A percentile compares a stretch with the other conserved stretches of the same genome.
Evolutionary conservation across 106 monocot genomes (phyloP).

Genomic region (Dioscorea dumetorum): DNA sequence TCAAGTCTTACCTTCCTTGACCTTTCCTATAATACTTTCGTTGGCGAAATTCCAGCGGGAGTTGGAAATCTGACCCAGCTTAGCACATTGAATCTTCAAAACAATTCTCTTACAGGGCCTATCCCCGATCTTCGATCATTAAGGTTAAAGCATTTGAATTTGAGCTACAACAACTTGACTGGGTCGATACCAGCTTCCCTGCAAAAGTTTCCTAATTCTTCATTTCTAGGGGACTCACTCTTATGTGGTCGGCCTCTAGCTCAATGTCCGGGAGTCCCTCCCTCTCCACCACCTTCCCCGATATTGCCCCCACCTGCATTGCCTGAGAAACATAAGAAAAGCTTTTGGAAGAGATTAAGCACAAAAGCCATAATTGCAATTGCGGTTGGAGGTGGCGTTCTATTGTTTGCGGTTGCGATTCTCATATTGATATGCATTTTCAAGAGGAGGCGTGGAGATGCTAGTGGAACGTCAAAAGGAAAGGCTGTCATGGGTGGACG

Average conservation of each 20-base stretch:
- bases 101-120: slow-evolving; percentile 69
- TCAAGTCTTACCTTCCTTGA: slow-evolving; percentile 41
- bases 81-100: slow-evolving; percentile 45
- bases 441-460: slow-evolving; percentile 34
- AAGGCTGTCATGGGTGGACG: slow-evolving; percentile 15
- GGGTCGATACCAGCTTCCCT: slow-evolving; percentile 77
- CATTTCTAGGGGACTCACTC: slow-evolving; percentile 64
- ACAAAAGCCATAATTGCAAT: slow-evolving; percentile 43
- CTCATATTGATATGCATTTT: slow-evolving; percentile 32
- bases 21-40: slow-evolving; percentile 68
- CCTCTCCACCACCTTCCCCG: slow-evolving; percentile 41
- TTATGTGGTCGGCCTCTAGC: slow-evolving; percentile 76
- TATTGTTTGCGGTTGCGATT: slow-evolving; percentile 31
- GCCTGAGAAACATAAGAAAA: slow-evolving; percentile 10
- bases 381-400: slow-evolving; percentile 26
- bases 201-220: slow-evolving; percentile 53
- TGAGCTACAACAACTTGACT: slow-evolving; percentile 80
- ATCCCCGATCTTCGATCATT: slow-evolving; percentile 68
- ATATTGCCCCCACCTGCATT: slow-evolving; percentile 21
- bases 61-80: slow-evolving; percentile 58
- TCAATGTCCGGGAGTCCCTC: slow-evolving; percentile 43
- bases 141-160: slow-evolving; percentile 53
- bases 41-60: slow-evolving; percentile 42
- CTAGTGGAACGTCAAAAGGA: slow-evolving; percentile 1
- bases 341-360: slow-evolving; percentile 24